Evolutionary conservation across 2,329 filamentous ascomycete species (phyloP).

Genomic region (Trichophyton mentagrophytes): DNA sequence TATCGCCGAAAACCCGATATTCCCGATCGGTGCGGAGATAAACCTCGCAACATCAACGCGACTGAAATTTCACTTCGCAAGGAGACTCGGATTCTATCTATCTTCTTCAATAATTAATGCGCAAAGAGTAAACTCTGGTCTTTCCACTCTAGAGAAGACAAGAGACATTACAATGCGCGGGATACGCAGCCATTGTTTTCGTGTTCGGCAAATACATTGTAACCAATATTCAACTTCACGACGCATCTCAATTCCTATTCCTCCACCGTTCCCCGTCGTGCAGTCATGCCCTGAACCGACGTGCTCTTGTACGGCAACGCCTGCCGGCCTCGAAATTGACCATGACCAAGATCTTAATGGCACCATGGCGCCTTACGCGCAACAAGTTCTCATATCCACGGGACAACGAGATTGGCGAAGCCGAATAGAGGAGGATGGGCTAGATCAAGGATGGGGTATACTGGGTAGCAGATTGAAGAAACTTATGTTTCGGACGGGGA

Average conservation of each 20-base stretch:
- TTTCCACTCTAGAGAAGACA: no score
- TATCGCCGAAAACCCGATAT: conserved; percentile 1
- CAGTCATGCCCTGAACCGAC: conserved; percentile 59
- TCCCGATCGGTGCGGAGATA: conserved; percentile 3
- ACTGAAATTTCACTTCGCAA: neutral
- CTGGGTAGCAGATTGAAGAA: conserved; percentile 55
- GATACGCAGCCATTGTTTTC: neutral
- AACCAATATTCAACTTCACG: conserved; percentile 7
- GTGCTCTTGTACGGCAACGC: conserved; percentile 62
- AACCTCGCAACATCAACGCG: neutral
- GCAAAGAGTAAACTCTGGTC: neutral
- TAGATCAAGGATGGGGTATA: conserved; percentile 32
- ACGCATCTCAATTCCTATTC: conserved; percentile 22
- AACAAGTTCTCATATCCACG: conserved; percentile 75
- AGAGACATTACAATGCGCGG: neutral
- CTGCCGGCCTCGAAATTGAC: conserved; percentile 61
- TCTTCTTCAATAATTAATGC: neutral
- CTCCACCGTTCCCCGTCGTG: conserved; percentile 35
- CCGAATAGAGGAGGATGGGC: conserved; percentile 68
- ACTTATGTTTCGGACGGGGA: conserved; percentile 52
- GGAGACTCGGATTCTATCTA: neutral
- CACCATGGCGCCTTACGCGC: conserved; percentile 62
- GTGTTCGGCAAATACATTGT: neutral
- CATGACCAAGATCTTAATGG: conserved; percentile 56
- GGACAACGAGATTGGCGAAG: conserved; percentile 70